Evolutionary conservation across 1,284 basidiomycete species (phyloP).

Genomic region (Puccinia coronata): DNA sequence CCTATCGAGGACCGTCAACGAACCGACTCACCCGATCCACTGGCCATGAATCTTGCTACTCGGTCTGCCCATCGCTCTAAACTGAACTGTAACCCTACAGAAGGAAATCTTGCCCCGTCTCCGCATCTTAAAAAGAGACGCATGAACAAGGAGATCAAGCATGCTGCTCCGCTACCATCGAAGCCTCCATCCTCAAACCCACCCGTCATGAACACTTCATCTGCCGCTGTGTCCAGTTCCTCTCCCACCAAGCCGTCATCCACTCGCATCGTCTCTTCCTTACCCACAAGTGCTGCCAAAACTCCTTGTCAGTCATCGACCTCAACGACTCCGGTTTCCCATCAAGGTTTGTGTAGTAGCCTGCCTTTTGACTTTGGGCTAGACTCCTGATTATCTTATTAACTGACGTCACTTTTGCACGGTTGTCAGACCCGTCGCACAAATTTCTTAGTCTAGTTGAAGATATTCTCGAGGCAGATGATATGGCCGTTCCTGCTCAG

Average conservation of each 20-base stretch:
- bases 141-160: conserved; percentile 22
- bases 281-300: not conserved
- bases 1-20: not conserved
- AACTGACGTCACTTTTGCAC: not conserved
- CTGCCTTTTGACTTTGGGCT: not conserved
- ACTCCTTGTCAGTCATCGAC: not conserved
- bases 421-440: conserved; percentile 9
- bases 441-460: conserved; percentile 34
- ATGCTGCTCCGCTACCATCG: not conserved
- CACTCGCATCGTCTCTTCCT: not conserved
- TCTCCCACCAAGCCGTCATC: conserved; percentile 34
- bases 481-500: conserved; percentile 35
- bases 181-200: not conserved
- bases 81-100: not conserved
- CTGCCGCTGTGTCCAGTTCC: not conserved
- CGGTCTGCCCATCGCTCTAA: conserved; percentile 14
- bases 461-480: conserved; percentile 49
- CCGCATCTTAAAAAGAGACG: conserved; percentile 26
- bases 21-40: conserved; percentile 33
- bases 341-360: conserved; percentile 20
- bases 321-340: not conserved
- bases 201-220: not conserved
- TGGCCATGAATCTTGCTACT: conserved; percentile 38
- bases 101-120: not conserved
- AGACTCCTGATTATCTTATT: not conserved